Conservation (phyloP, 2,329 filamentous ascomycete species). For the Monosporascus sp. region DNA sequence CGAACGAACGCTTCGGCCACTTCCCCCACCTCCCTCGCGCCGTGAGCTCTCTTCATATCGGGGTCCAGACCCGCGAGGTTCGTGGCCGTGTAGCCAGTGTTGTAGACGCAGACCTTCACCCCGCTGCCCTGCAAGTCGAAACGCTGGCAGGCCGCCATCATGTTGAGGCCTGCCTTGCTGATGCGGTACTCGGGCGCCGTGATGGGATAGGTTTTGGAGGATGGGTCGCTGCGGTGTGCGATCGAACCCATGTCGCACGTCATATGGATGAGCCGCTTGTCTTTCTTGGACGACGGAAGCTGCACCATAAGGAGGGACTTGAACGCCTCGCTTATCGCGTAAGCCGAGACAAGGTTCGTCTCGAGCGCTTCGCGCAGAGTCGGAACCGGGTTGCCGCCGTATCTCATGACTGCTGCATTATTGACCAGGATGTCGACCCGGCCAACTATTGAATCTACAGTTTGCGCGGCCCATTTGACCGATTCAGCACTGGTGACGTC, state of each 20-base stretch:
- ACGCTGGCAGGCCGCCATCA: slow-evolving; percentile 14
- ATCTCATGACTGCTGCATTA: slow-evolving; percentile 11
- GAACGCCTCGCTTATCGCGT: slow-evolving; percentile 11
- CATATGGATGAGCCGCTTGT: slow-evolving; percentile 15
- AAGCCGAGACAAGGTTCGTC: slow-evolving; percentile 13
- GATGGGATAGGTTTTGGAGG: slow-evolving; percentile 2
- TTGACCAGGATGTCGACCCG: slow-evolving; percentile 16
- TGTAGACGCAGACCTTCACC: slow-evolving; percentile 12
- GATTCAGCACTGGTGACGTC: slow-evolving; percentile 11
- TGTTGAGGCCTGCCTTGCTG: slow-evolving; percentile 13
- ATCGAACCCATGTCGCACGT: slow-evolving; percentile 13
- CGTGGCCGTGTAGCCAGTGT: slow-evolving; percentile 12
- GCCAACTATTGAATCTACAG: slow-evolving; percentile 7
- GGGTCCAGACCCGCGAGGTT: slow-evolving; percentile 9
- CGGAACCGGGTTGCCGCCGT: slow-evolving; percentile 4
- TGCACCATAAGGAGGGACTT: slow-evolving; percentile 9
- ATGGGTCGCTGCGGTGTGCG: slow-evolving; percentile 4
- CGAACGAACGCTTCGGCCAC: slow-evolving; percentile 1
- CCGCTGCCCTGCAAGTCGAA: slow-evolving; percentile 12
- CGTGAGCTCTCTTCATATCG: not conserved
- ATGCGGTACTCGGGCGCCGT: slow-evolving; percentile 11
- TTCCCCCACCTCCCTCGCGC: not conserved
- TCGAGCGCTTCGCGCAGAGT: slow-evolving; percentile 11
- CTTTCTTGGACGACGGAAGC: slow-evolving; percentile 3
- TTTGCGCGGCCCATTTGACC: slow-evolving; percentile 6